Percentiles rank a stretch among this genome's conserved stretches.
phyloP scores from a whole-genome alignment of 139 green algal species.

The Chlorella sp. region DNA sequence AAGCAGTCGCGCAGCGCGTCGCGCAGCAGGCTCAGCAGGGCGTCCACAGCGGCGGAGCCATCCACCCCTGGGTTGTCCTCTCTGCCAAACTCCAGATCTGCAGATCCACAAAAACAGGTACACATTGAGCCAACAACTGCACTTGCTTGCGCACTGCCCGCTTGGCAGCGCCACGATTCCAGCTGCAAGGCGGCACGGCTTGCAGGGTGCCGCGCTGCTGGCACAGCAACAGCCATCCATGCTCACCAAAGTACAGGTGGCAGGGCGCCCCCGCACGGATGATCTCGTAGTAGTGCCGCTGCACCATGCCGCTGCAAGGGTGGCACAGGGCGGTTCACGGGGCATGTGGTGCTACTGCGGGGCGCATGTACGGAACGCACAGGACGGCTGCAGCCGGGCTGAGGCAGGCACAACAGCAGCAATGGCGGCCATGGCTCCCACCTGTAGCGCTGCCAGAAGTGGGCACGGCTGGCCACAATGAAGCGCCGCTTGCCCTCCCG shows the following conservation, averaged over 20 bases:
- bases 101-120: neutral
- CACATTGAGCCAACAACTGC: no score
- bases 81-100: slow-evolving; percentile 79
- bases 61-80: slow-evolving; percentile 64
- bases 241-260: slow-evolving; percentile 83
- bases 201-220: no score
- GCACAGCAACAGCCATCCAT: neutral
- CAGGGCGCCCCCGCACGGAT: slow-evolving; percentile 72
- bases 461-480: slow-evolving; percentile 43
- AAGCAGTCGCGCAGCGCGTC: slow-evolving; percentile 10
- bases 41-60: slow-evolving; percentile 64
- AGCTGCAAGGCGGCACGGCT: no score
- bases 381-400: no score
- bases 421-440: no score
- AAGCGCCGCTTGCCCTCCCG: slow-evolving; percentile 45
- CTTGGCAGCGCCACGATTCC: no score
- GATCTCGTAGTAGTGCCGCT: slow-evolving; percentile 66
- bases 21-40: slow-evolving; percentile 51
- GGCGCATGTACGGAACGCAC: no score
- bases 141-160: no score
- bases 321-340: neutral
- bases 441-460: slow-evolving; percentile 54
- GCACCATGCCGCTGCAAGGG: slow-evolving; percentile 5
- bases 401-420: no score
- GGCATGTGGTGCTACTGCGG: neutral